Evolutionary conservation across 2,329 filamentous ascomycete genomes (phyloP).

Genomic region (Keithomyces neogunnii): DNA sequence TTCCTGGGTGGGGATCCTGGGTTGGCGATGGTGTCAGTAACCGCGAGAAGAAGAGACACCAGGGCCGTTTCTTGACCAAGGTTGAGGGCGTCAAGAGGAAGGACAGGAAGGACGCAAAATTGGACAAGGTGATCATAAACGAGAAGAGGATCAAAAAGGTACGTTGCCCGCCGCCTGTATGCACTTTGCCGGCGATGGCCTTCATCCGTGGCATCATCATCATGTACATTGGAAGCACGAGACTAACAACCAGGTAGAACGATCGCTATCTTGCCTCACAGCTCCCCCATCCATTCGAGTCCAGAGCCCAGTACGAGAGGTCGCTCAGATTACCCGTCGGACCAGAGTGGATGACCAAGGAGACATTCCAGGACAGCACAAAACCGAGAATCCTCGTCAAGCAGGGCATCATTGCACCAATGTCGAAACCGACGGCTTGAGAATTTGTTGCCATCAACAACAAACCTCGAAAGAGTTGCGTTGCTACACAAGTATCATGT

Average conservation of each 20-base stretch:
- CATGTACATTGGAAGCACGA: neutral
- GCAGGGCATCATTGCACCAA: conserved; percentile 80
- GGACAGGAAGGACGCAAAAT: conserved; percentile 72
- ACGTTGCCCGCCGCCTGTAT: conserved; percentile 13
- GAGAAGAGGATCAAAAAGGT: conserved; percentile 88
- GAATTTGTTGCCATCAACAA: neutral
- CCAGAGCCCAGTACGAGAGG: conserved; percentile 79
- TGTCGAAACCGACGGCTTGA: conserved; percentile 61
- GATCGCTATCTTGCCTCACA: conserved; percentile 76
- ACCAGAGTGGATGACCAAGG: conserved; percentile 94
- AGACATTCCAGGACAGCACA: conserved; percentile 80
- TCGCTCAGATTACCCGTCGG: conserved; percentile 80
- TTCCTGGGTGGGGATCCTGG: conserved; percentile 94
- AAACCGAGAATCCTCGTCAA: conserved; percentile 88
- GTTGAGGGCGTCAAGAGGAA: conserved; percentile 66
- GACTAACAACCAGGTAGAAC: conserved; percentile 44
- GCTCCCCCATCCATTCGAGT: conserved; percentile 87
- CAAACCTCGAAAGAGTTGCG: neutral
- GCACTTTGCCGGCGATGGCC: neutral
- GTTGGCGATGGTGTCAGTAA: conserved; percentile 73
- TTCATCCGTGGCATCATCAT: too few species aligned
- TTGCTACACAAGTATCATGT: neutral
- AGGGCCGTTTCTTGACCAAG: conserved; percentile 54
- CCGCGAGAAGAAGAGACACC: conserved; percentile 55
- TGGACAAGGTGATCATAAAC: conserved; percentile 82